A percentile compares a stretch with the other conserved stretches of the same genome.
phyloP scores from a whole-genome alignment of 495 filamentous ascomycete genomes.

The Cenococcum geophilum region DNA sequence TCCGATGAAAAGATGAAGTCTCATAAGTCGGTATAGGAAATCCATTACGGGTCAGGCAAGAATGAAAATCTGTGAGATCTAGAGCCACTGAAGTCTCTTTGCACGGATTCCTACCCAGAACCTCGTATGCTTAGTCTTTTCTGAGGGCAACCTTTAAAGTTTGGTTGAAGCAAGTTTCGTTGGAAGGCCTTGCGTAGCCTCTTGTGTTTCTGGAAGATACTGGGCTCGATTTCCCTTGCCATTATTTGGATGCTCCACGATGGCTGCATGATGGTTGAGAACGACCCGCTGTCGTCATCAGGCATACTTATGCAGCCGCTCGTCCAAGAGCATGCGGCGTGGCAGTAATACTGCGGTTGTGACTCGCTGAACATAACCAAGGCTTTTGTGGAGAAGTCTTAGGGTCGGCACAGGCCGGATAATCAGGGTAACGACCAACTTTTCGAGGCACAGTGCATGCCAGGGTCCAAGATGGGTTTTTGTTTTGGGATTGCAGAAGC shows the following conservation, averaged over 20 bases:
- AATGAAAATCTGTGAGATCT: too few species aligned
- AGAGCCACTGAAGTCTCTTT: too few species aligned
- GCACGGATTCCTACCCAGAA: too few species aligned
- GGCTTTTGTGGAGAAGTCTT: background rate
- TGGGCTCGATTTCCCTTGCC: background rate
- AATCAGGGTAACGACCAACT: background rate
- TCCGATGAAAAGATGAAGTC: too few species aligned
- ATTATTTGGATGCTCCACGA: background rate
- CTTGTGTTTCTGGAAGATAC: background rate
- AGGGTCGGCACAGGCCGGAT: slow-evolving; percentile 5
- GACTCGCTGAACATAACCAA: background rate
- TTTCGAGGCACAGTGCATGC: background rate
- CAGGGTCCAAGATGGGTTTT: background rate
- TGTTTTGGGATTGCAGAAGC: too few species aligned
- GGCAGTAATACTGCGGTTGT: background rate
- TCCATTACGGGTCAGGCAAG: too few species aligned
- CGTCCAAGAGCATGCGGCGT: background rate
- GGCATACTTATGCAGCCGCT: background rate
- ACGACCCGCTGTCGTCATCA: background rate
- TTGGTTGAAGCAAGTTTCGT: background rate
- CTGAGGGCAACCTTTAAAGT: too few species aligned
- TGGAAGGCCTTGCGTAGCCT: background rate
- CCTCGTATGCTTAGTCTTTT: too few species aligned
- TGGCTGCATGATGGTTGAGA: background rate
- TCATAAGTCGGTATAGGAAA: too few species aligned